Evolutionary conservation across 192 early-diverging fungal species (phyloP).

Genomic region (Backusella tarrabulga): DNA sequence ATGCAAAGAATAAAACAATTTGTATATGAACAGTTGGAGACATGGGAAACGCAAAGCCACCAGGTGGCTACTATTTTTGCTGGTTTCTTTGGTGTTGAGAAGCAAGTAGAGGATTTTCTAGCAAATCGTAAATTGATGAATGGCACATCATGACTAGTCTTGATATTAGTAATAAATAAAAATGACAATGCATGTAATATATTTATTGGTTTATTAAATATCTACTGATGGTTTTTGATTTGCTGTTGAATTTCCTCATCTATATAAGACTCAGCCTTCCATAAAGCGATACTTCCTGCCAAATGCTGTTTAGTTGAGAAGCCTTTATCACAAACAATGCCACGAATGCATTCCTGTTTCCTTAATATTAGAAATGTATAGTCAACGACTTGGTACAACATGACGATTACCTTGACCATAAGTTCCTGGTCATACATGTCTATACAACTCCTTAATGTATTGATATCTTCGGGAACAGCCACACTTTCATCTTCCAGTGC

Average conservation of each 20-base stretch:
- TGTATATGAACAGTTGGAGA: constrained; percentile 52
- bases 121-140: background rate
- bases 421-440: constrained; percentile 20
- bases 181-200: background rate
- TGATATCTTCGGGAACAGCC: background rate
- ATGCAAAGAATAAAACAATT: constrained; percentile 58
- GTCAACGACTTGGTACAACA: background rate
- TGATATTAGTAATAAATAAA: background rate
- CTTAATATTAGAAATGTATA: background rate
- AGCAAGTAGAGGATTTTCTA: background rate
- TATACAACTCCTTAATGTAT: constrained; percentile 4
- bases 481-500: background rate
- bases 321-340: constrained; percentile 5
- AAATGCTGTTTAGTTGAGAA: constrained; percentile 23
- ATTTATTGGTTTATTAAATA: background rate
- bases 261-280: constrained; percentile 19
- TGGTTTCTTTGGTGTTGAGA: constrained; percentile 55
- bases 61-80: constrained; percentile 64
- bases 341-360: constrained; percentile 11
- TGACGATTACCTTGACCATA: constrained; percentile 15
- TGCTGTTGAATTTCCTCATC: constrained; percentile 10
- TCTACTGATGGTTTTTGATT: background rate
- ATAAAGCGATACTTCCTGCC: constrained; percentile 20
- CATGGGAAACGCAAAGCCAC: constrained; percentile 65
- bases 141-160: no score